phyloP scores from a whole-genome alignment of 805 yeast species.

The Candida golubevii region DNA sequence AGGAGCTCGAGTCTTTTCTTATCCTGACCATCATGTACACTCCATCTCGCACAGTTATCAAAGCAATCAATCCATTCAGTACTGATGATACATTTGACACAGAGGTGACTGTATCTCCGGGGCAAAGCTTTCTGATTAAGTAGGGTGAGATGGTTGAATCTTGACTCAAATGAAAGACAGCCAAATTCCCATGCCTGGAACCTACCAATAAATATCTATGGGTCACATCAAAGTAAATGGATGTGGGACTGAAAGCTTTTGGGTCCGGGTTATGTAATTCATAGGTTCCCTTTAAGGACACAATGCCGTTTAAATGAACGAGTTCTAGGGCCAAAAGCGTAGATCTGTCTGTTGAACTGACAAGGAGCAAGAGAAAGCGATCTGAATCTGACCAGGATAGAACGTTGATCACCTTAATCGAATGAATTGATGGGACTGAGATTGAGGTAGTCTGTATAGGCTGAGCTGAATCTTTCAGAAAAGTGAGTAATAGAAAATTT shows the following conservation, averaged over 20 bases:
- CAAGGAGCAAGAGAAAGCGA: slow-evolving; percentile 42
- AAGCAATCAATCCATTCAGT: slow-evolving; percentile 19
- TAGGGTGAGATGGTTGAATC: slow-evolving; percentile 16
- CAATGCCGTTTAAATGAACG: slow-evolving; percentile 8
- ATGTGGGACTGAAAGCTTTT: slow-evolving; percentile 31
- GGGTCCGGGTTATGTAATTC: slow-evolving; percentile 23
- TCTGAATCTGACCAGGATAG: slow-evolving; percentile 24
- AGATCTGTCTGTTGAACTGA: slow-evolving; percentile 64
- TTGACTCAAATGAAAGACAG: slow-evolving; percentile 43
- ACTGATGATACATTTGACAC: slow-evolving; percentile 35
- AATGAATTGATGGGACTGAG: slow-evolving; percentile 2
- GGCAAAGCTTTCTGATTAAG: slow-evolving; percentile 37
- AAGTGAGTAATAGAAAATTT: slow-evolving; percentile 39
- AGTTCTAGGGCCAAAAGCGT: slow-evolving; percentile 45
- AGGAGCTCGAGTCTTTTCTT: slow-evolving; percentile 12
- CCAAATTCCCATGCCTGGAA: slow-evolving; percentile 65
- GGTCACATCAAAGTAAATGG: slow-evolving; percentile 40
- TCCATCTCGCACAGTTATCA: slow-evolving; percentile 65
- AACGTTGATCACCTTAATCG: slow-evolving; percentile 49
- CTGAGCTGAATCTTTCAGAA: slow-evolving; percentile 15
- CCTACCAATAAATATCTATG: slow-evolving; percentile 54
- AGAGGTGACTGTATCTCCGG: slow-evolving; percentile 69
- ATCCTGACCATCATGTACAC: slow-evolving; percentile 43
- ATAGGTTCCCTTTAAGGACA: slow-evolving; percentile 19
- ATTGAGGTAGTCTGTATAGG: slow-evolving; percentile 1